Evolutionary conservation across 31 red algal genomes (phyloP).

Genomic region (Endocladia muricata): DNA sequence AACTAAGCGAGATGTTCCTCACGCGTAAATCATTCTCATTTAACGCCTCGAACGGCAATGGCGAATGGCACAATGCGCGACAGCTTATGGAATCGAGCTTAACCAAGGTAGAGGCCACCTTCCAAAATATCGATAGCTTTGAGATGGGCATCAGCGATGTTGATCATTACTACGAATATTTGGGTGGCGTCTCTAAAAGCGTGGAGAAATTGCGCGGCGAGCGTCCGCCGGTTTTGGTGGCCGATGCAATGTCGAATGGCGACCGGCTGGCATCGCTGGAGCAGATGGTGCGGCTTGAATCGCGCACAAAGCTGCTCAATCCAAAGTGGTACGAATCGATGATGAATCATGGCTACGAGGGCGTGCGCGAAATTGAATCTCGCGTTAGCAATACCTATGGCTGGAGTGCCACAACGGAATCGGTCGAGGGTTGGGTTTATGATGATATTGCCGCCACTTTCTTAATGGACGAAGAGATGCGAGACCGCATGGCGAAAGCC

Average conservation of each 20-base stretch:
- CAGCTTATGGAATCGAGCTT: slow-evolving; percentile 36
- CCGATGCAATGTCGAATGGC: slow-evolving; percentile 69
- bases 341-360: slow-evolving; percentile 63
- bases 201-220: slow-evolving; percentile 38
- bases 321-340: slow-evolving; percentile 84
- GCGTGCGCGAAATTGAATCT: slow-evolving; percentile 62
- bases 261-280: slow-evolving; percentile 52
- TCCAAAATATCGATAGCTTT: slow-evolving; percentile 72
- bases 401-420: slow-evolving; percentile 55
- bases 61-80: slow-evolving; percentile 42
- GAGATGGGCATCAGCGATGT: slow-evolving; percentile 82
- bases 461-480: slow-evolving; percentile 67
- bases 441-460: slow-evolving; percentile 72
- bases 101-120: slow-evolving; percentile 41
- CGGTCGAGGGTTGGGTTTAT: slow-evolving; percentile 81
- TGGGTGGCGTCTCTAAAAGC: slow-evolving; percentile 34
- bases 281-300: slow-evolving; percentile 64
- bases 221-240: slow-evolving; percentile 51
- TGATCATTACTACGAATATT: slow-evolving; percentile 60
- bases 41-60: slow-evolving; percentile 62
- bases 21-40: slow-evolving; percentile 57
- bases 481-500: slow-evolving; percentile 41
- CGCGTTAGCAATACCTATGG: slow-evolving; percentile 75
- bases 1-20: slow-evolving; percentile 74
- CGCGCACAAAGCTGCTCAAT: slow-evolving; percentile 72